Percentiles rank a stretch among this genome's conserved stretches.
Evolutionary conservation across 1,139 yeast species (phyloP).

Genomic region (Blastobotrys malaysiensis): DNA sequence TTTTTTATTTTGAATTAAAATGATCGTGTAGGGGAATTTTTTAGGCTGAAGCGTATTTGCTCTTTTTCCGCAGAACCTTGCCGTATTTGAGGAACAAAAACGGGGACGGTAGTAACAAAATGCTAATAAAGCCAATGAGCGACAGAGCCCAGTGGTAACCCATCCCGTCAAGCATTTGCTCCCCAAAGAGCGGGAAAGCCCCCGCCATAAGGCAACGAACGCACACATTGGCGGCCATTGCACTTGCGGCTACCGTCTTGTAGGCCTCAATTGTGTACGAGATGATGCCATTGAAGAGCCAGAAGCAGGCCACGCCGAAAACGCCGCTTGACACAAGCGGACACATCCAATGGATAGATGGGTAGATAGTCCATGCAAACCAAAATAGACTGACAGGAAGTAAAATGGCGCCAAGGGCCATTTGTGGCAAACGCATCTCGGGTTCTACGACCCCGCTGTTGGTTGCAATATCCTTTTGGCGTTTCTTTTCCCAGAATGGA

Average conservation of each 20-base stretch:
- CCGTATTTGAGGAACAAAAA: constrained; percentile 16
- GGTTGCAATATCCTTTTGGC: background rate
- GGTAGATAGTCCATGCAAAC: constrained; percentile 65
- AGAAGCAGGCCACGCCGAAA: constrained; percentile 11
- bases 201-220: constrained; percentile 46
- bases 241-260: constrained; percentile 9
- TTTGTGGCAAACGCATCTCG: constrained; percentile 45
- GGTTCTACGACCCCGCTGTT: constrained; percentile 23
- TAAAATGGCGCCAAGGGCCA: constrained; percentile 42
- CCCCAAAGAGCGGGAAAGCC: constrained; percentile 62
- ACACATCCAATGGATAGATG: constrained; percentile 66
- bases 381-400: constrained; percentile 57
- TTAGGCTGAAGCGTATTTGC: constrained; percentile 11
- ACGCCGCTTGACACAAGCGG: constrained; percentile 44
- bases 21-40: background rate
- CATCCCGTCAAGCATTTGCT: constrained; percentile 47
- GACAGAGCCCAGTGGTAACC: constrained; percentile 36
- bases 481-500: constrained; percentile 12
- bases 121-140: constrained; percentile 4
- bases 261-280: constrained; percentile 10
- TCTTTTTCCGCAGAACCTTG: constrained; percentile 14
- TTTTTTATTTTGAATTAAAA: background rate
- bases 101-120: constrained; percentile 3
- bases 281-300: constrained; percentile 7
- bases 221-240: constrained; percentile 11